Evolutionary conservation across 1,284 basidiomycete species (phyloP).

Genomic region (Laetiporus sulphureus): DNA sequence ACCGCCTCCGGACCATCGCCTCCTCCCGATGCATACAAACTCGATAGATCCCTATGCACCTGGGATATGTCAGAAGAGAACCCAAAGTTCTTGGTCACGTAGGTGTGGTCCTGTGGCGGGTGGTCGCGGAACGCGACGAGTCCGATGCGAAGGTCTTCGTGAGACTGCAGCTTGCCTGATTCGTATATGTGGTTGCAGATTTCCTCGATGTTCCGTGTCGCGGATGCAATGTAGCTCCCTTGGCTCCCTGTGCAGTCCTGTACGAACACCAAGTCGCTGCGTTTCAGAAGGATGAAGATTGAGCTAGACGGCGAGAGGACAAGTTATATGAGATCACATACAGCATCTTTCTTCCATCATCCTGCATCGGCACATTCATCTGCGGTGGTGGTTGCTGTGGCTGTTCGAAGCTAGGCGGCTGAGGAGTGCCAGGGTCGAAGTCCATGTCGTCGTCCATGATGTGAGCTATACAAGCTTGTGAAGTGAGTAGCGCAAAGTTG

Average conservation of each 20-base stretch:
- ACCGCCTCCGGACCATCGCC: constrained; percentile 98
- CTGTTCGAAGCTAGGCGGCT: constrained; percentile 31
- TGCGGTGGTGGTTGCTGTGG: constrained; percentile 28
- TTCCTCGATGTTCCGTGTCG: constrained; percentile 96
- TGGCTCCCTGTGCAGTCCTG: constrained; percentile 91
- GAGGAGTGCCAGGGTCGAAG: constrained; percentile 38
- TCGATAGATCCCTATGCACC: constrained; percentile 81
- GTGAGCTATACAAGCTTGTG: constrained; percentile 11
- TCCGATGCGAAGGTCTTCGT: constrained; percentile 87
- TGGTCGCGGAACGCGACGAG: constrained; percentile 92
- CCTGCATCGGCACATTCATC: constrained; percentile 22
- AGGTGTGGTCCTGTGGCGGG: constrained; percentile 93
- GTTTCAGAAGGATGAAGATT: constrained; percentile 29
- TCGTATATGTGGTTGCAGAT: constrained; percentile 96
- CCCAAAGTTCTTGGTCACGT: constrained; percentile 89
- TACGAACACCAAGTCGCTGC: constrained; percentile 84
- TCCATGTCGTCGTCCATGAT: constrained; percentile 78
- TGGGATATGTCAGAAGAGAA: constrained; percentile 89
- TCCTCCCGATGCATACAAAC: constrained; percentile 88
- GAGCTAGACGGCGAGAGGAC: constrained; percentile 6
- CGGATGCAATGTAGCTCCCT: constrained; percentile 79
- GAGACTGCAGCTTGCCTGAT: constrained; percentile 82
- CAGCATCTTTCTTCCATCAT: constrained; percentile 64
- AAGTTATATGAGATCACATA: constrained; percentile 32
- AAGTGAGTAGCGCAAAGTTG: constrained; percentile 3